Evolutionary conservation across 208 protist species (phyloP).

Genomic region (Jaenimonas drosophilae): DNA sequence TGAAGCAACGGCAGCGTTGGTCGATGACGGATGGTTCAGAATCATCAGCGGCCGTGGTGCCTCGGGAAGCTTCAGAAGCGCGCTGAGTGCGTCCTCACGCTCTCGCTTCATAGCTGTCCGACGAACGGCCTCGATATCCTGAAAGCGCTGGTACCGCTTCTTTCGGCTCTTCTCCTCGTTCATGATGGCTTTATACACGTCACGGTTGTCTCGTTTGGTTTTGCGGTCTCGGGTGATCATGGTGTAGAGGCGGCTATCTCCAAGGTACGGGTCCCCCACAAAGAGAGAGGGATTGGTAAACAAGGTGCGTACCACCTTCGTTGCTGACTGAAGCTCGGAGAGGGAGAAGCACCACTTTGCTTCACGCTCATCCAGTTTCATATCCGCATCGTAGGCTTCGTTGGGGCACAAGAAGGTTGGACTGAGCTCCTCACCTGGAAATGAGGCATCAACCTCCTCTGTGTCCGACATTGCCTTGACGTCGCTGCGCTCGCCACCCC

Average conservation of each 20-base stretch:
- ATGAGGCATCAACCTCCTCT: too few relatives aligned
- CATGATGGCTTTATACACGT: conserved; percentile 73
- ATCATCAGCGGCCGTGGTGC: conserved; percentile 8
- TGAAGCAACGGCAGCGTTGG: too few relatives aligned
- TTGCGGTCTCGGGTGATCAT: conserved; percentile 86
- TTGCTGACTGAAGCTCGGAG: conserved; percentile 50
- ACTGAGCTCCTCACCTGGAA: too few relatives aligned
- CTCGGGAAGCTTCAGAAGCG: conserved; percentile 26
- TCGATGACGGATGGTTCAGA: not conserved
- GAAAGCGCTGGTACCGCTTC: conserved; percentile 50
- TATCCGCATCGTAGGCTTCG: too few relatives aligned
- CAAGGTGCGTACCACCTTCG: conserved; percentile 72
- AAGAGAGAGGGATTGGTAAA: conserved; percentile 74
- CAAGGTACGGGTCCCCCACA: conserved; percentile 67
- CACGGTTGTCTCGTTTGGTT: conserved; percentile 62
- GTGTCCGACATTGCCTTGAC: not conserved
- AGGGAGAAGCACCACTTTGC: conserved; percentile 77
- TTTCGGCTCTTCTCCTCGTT: conserved; percentile 72
- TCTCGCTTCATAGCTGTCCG: conserved; percentile 83
- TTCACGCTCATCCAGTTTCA: conserved; percentile 55
- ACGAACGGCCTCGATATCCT: conserved; percentile 56
- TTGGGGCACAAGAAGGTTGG: too few relatives aligned
- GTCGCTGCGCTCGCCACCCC: not conserved
- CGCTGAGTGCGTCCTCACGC: conserved; percentile 64
- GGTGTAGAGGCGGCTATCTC: conserved; percentile 81